Base-by-base conservation (phyloP, 306 rosid genomes). In the Prunus salicina region DNA sequence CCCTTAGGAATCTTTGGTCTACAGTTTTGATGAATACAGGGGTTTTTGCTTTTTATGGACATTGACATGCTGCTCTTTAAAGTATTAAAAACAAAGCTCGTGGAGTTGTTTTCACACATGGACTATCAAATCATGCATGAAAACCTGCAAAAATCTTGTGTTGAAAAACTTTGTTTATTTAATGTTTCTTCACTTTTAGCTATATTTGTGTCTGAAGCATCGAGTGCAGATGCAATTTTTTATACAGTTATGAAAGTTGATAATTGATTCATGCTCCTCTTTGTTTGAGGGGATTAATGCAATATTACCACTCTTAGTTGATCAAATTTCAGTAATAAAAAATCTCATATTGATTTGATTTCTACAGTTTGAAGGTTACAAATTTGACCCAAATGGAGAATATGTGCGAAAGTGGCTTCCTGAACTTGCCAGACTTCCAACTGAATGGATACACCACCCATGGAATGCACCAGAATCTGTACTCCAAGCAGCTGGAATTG, bases 321-420 rank as follows among this genome's bases (percentile, higher is more conserved):
- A 67, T 5, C 41, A 20, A n/a, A 53, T 67, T 43, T 46, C 38
- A 7, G 57, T 46, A 46, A 19, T 12, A 32, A 67, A 45, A 22
- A 41, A 2, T 2, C 32, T 56, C 34, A 0, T 57, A 51, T 30
- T 69, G 43, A 13, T 64, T 83, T 85, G 77, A 64, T 75, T 67
- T 45, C 69, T 80, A 46, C 86, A 93, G 98, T 84, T 93, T 74
- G 90, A 93, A 82, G 98, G 96, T 45, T 93, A 93, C 85, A 93
- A 86, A 76, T 93, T 83, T 34, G 98, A 90, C 62, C 98, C 98
- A 7, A 52, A 90, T 77, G 98, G 98, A 69, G 98, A 93, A 77
- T 93, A 93, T 57, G 98, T 93, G 12, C 83, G 98, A 53, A 88
- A 93, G 71, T 93, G 98, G 98, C 98, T 93, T 80, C 98, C 98